Evolutionary conservation across 345 rosid genomes (phyloP), one percentile per base, ranked within the genome.

Genomic region (Salix koriyanagi): DNA sequence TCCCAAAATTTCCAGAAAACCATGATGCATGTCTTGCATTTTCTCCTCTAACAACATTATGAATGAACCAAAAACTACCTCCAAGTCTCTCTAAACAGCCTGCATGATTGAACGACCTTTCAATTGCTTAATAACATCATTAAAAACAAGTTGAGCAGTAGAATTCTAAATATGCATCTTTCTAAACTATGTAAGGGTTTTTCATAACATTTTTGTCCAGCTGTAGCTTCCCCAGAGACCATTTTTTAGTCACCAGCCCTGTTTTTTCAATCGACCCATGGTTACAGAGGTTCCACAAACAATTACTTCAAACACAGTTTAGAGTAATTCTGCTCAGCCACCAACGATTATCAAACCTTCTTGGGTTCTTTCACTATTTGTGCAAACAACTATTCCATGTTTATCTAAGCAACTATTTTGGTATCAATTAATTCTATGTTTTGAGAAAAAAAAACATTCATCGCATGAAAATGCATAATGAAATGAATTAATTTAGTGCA

Each of bases 51-150:
- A 65, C 76, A 74, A 44, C 77, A 77, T 80, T 61, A 61, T 70
- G 36, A 32, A 48, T 58, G 19, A 42, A 69, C 67, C 46, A 28
- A 18, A 76, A 71, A 62, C 72, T 71, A 37, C 41, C 64, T 11
- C 26, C 70, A 70, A 44, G 67, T 50, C 75, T 88, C 71, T 56
- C 77, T 23, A 81, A 58, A 77, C 71, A 62, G 65, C 80, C 82
- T 82, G 75, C 75, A 77, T n/a, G 69, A 67, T 30, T 19, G 34
- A 70, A 30, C 25, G 46, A 41, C 8, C 37, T 37, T 25, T n/a
- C 52, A 9, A 15, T 70, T 37, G 16, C 42, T 46, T 42, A 70
- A n/a, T 36, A 9, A 75, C 50, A 32, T 6, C 6, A 62, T 6
- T 6, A 42, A 9, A 34, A 10, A 23, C 9, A 21, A 1, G 65